Percentiles rank a stretch among this genome's conserved stretches.
phyloP scores from a whole-genome alignment of 169 alveolate genomes.

The Cytauxzoon felis region DNA sequence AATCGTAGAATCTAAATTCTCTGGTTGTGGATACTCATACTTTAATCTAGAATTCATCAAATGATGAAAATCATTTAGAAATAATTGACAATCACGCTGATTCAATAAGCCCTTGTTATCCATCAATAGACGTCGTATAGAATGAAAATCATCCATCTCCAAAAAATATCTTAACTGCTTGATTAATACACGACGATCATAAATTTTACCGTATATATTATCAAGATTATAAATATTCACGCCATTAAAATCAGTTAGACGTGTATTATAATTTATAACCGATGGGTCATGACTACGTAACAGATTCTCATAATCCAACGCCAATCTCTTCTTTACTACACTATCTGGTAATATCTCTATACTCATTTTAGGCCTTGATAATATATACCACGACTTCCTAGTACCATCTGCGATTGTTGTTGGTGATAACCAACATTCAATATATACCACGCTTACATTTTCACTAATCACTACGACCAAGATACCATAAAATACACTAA shows the following conservation, averaged over 20 bases:
- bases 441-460: too few species aligned
- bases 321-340: conserved; percentile 18
- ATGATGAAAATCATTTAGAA: conserved; percentile 62
- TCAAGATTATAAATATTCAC: conserved; percentile 62
- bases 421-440: too few species aligned
- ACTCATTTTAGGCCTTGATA: too few species aligned
- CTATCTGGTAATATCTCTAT: conserved; percentile 6
- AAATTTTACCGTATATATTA: conserved; percentile 69
- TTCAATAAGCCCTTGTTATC: conserved; percentile 68
- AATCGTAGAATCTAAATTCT: conserved; percentile 60
- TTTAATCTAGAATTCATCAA: conserved; percentile 57
- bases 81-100: conserved; percentile 59
- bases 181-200: conserved; percentile 65
- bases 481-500: too few species aligned
- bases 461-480: too few species aligned
- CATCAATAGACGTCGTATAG: conserved; percentile 60
- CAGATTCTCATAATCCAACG: conserved; percentile 70
- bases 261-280: conserved; percentile 72
- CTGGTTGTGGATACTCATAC: conserved; percentile 62
- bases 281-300: conserved; percentile 64
- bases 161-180: conserved; percentile 71
- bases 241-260: conserved; percentile 64
- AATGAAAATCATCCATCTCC: conserved; percentile 70
- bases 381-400: too few species aligned
- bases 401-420: too few species aligned